phyloP scores from a whole-genome alignment of 2,329 filamentous ascomycete genomes.

The Alternaria sp. region DNA sequence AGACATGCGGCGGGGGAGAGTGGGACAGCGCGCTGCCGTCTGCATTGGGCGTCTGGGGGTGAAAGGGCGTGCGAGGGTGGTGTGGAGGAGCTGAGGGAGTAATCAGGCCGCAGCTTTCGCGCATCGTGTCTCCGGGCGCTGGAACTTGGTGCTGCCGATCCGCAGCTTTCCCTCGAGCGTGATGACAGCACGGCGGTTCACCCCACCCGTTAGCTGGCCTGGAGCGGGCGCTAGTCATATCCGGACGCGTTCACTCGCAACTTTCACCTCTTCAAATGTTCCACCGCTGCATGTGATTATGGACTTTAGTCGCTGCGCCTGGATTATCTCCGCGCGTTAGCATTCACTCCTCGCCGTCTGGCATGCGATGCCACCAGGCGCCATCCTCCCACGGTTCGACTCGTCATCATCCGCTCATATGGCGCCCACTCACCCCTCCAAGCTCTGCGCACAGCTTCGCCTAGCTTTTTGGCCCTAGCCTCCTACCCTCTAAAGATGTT shows the following conservation, averaged over 20 bases:
- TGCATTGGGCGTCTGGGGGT: conserved; percentile 5
- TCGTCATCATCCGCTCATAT: conserved; percentile 17
- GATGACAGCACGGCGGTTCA: conserved; percentile 15
- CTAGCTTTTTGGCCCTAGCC: conserved; percentile 5
- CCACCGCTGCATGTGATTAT: conserved; percentile 15
- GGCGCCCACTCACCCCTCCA: conserved; percentile 13
- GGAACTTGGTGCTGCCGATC: conserved; percentile 19
- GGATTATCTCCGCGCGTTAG: conserved; percentile 15
- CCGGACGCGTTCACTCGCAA: conserved; percentile 14
- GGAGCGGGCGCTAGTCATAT: conserved; percentile 11
- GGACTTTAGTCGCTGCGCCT: conserved; percentile 6
- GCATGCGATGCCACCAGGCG: background rate
- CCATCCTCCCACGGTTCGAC: background rate
- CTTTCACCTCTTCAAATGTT: background rate
- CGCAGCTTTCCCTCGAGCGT: conserved; percentile 19
- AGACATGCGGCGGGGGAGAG: conserved; percentile 7
- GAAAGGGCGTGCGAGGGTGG: background rate
- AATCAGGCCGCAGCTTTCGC: conserved; percentile 13
- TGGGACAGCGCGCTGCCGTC: conserved; percentile 9
- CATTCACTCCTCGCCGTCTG: conserved; percentile 4
- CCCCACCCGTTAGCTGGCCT: conserved; percentile 12
- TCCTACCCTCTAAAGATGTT: conserved; percentile 21
- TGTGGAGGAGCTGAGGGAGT: background rate
- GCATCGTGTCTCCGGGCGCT: conserved; percentile 14
- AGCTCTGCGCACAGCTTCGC: conserved; percentile 16